These are phyloP conservation scores for Trichoderma harzianum DNA, from an alignment of 2,329 filamentous ascomycete species.

Conservation along the genomic window DNA sequence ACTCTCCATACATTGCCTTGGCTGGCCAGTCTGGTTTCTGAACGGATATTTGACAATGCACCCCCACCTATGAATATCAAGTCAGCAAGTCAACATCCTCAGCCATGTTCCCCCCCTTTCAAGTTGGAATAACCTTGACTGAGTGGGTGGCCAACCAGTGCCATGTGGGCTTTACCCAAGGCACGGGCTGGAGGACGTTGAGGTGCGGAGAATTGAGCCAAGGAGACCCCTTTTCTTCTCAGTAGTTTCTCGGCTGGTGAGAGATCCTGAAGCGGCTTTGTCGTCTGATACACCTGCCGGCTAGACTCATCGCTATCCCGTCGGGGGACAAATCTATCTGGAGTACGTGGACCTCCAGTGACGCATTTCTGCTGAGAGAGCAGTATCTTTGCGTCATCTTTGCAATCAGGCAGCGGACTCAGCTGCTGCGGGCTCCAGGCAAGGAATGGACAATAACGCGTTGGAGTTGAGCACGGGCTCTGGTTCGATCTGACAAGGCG, in stretches of 20 bases:
- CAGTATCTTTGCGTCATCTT: neutral
- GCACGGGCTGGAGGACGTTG: conserved; percentile 21
- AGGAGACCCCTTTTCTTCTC: conserved; percentile 39
- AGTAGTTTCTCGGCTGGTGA: conserved; percentile 43
- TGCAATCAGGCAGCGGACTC: neutral
- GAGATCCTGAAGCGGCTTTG: conserved; percentile 41
- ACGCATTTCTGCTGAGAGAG: neutral
- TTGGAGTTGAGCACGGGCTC: neutral
- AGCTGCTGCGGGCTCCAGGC: conserved; percentile 14
- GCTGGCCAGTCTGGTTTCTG: conserved; percentile 52
- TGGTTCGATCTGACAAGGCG: neutral
- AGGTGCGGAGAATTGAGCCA: conserved; percentile 41
- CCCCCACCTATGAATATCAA: conserved; percentile 25
- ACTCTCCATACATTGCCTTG: conserved; percentile 72
- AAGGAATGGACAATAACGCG: neutral
- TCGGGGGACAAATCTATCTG: conserved; percentile 52
- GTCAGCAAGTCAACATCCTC: neutral
- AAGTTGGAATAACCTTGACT: neutral
- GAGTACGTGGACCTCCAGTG: conserved; percentile 22
- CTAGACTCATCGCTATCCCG: conserved; percentile 35
- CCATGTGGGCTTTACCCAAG: neutral
- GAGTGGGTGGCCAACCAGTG: neutral
- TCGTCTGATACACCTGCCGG: conserved; percentile 45
- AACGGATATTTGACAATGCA: conserved; percentile 24
- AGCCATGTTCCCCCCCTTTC: neutral